Conservation (phyloP, 129 eudicot genomes). For the Artemisia argyi region DNA sequence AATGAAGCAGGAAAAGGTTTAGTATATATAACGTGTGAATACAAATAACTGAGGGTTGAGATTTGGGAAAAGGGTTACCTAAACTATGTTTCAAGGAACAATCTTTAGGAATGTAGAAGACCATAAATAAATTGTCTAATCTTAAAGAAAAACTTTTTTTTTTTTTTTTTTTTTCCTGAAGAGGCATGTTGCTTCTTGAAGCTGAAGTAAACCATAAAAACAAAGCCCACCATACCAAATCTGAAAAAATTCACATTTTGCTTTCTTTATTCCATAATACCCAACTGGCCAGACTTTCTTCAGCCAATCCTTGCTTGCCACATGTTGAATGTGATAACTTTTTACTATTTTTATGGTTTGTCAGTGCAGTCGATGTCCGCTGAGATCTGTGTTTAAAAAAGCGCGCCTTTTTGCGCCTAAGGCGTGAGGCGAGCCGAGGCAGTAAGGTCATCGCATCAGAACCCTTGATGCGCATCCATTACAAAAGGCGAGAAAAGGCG, state of each 20-base stretch:
- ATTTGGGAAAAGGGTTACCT: conserved; percentile 17
- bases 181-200: conserved; percentile 35
- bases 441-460: too few relatives aligned
- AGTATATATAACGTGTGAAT: too few relatives aligned
- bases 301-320: conserved; percentile 33
- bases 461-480: too few relatives aligned
- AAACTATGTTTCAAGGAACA: conserved; percentile 4
- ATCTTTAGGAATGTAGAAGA: conserved; percentile 18
- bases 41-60: conserved; percentile 16
- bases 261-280: conserved; percentile 36
- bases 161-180: conserved; percentile 27
- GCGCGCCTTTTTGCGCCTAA: too few relatives aligned
- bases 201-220: conserved; percentile 29
- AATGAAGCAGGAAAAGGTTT: too few relatives aligned
- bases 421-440: too few relatives aligned
- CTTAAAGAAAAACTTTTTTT: conserved; percentile 23
- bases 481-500: too few relatives aligned
- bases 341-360: conserved; percentile 36
- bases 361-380: conserved; percentile 44
- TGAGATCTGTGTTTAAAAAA: too few relatives aligned
- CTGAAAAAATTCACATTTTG: conserved; percentile 37
- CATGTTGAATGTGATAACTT: conserved; percentile 11
- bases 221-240: conserved; percentile 33
- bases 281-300: conserved; percentile 30
- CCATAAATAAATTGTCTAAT: conserved; percentile 11